Percentiles rank a stretch among this genome's conserved stretches.
These are phyloP conservation scores for Aspergillus felis DNA, from an alignment of 2,329 filamentous ascomycete species.

Conservation along the genomic window DNA sequence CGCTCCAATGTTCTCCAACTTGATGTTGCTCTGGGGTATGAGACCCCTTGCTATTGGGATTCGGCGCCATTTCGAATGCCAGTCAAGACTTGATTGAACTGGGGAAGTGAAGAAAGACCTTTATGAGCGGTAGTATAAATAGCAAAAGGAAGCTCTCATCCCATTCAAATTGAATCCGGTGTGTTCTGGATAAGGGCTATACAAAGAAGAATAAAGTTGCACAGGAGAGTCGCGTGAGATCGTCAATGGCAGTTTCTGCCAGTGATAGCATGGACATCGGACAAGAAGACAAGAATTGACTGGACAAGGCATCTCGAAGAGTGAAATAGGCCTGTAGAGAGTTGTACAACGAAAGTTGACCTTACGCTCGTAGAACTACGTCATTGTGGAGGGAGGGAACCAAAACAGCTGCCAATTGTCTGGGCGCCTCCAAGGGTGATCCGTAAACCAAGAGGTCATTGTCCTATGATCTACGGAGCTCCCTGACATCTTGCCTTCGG, in stretches of 20 bases:
- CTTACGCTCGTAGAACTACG: constrained; percentile 14
- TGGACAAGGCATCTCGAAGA: not conserved
- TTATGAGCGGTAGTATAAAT: not conserved
- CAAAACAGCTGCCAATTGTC: constrained; percentile 3
- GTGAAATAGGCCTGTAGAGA: constrained; percentile 3
- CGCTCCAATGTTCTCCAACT: constrained; percentile 71
- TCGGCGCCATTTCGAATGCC: constrained; percentile 12
- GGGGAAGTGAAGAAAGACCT: not conserved
- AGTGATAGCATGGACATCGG: not conserved
- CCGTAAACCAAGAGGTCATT: not conserved
- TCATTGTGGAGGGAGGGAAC: constrained; percentile 32
- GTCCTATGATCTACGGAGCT: not conserved
- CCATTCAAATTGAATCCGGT: not conserved
- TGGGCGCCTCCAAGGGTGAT: not conserved
- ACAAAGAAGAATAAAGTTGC: not conserved
- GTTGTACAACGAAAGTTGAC: not conserved
- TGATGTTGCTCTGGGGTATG: constrained; percentile 38
- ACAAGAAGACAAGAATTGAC: not conserved
- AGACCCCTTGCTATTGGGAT: constrained; percentile 7
- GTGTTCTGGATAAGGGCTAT: not conserved
- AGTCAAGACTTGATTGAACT: not conserved
- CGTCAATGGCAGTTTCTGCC: not conserved
- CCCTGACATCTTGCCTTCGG: not conserved
- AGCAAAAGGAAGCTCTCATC: not conserved
- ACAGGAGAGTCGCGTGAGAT: not conserved